Evolutionary conservation across 257 asterid species (phyloP).

Genomic region (Perilla frutescens): DNA sequence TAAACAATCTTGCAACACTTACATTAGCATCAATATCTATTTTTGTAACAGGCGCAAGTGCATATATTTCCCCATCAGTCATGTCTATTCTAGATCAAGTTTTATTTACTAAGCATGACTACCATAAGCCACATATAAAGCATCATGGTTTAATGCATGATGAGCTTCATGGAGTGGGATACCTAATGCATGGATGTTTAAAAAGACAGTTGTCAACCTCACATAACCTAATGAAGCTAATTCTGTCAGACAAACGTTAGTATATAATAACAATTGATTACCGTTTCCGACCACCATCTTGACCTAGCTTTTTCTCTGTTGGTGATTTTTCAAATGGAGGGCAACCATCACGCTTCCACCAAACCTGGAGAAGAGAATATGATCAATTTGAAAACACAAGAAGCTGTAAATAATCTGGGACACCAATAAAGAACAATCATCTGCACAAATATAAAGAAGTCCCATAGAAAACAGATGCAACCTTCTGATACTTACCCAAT

Average conservation of each 20-base stretch:
- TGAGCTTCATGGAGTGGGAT: conserved; percentile 3
- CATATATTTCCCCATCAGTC: conserved; percentile 15
- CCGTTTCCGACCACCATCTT: conserved; percentile 79
- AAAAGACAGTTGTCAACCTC: conserved; percentile 13
- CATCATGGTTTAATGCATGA: not conserved
- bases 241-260: conserved; percentile 4
- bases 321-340: conserved; percentile 91
- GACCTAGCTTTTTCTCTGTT: conserved; percentile 65
- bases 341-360: conserved; percentile 99
- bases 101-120: conserved; percentile 3
- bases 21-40: not conserved
- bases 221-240: conserved; percentile 25
- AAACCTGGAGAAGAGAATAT: conserved; percentile 59
- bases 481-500: conserved; percentile 71
- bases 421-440: conserved; percentile 7
- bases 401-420: conserved; percentile 32
- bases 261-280: conserved; percentile 32
- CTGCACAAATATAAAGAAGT: conserved; percentile 17
- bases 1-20: conserved; percentile 13
- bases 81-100: not conserved
- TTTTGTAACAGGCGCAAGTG: conserved; percentile 3
- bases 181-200: conserved; percentile 22
- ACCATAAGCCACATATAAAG: not conserved
- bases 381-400: conserved; percentile 31
- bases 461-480: conserved; percentile 21